phyloP scores from a whole-genome alignment of 257 asterid genomes.

The Vinca minor region DNA sequence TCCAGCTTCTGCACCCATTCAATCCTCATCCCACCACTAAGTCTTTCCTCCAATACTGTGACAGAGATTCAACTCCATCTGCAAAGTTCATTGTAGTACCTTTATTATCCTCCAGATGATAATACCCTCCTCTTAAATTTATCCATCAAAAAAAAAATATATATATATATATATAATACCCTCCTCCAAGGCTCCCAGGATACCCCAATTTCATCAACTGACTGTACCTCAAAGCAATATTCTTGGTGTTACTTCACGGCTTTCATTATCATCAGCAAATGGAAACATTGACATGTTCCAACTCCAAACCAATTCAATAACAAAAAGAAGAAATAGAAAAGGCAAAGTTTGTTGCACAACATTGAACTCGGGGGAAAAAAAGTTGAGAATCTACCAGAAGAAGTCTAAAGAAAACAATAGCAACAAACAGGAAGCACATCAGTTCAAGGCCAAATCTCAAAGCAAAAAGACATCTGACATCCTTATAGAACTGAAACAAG shows the following conservation, averaged over 20 bases:
- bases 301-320: neutral
- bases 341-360: neutral
- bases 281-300: neutral
- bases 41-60: too few species aligned
- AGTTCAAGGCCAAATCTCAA: neutral
- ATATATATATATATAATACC: too few species aligned
- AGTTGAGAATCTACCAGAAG: neutral
- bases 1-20: neutral
- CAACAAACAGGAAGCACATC: neutral
- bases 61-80: too few species aligned
- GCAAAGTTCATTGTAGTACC: neutral
- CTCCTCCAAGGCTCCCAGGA: neutral
- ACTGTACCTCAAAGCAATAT: neutral
- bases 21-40: neutral
- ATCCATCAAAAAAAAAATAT: too few species aligned
- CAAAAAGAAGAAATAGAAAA: neutral
- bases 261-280: neutral
- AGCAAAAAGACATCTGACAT: neutral
- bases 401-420: neutral
- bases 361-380: neutral
- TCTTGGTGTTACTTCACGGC: neutral
- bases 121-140: too few species aligned
- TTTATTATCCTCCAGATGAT: too few species aligned
- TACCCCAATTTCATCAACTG: neutral
- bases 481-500: neutral